Conservation (phyloP, 192 early-diverging fungal genomes). For the Obelidium mucronatum region DNA sequence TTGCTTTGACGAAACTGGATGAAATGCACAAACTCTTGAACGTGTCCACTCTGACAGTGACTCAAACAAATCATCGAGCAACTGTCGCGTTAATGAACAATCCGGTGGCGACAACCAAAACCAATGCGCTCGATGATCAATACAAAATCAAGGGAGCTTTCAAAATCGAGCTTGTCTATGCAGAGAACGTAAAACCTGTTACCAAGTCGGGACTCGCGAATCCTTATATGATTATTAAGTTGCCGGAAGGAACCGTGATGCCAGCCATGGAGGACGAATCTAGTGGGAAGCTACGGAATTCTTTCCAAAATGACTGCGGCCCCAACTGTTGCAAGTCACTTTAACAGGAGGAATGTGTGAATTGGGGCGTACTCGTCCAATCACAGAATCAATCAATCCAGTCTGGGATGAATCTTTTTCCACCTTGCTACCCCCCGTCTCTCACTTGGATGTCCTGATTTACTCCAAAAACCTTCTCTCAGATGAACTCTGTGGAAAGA, state of each 20-base stretch:
- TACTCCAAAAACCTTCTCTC: conserved; percentile 56
- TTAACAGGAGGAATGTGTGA: conserved; percentile 53
- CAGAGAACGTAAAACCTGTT: conserved; percentile 61
- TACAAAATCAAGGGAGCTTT: conserved; percentile 56
- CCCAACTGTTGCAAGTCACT: conserved; percentile 11
- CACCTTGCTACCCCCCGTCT: conserved; percentile 58
- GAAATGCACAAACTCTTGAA: conserved; percentile 65
- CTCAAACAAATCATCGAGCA: conserved; percentile 47
- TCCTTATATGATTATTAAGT: conserved; percentile 56
- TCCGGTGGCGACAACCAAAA: neutral
- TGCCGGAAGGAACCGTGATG: conserved; percentile 63
- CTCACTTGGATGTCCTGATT: conserved; percentile 54
- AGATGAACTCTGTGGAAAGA: conserved; percentile 60
- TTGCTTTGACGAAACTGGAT: conserved; percentile 56
- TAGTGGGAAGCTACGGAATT: neutral
- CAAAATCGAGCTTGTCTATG: conserved; percentile 57
- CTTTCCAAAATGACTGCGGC: conserved; percentile 5
- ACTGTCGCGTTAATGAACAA: conserved; percentile 40
- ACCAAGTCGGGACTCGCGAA: conserved; percentile 63
- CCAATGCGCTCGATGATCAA: conserved; percentile 21
- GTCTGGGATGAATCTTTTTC: conserved; percentile 64
- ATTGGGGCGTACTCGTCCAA: conserved; percentile 49
- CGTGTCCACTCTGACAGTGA: conserved; percentile 48
- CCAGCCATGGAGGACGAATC: conserved; percentile 41
- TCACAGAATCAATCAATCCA: conserved; percentile 59